Conservation (phyloP, 2,329 filamentous ascomycete genomes). For the Plectosphaerella sp. region DNA sequence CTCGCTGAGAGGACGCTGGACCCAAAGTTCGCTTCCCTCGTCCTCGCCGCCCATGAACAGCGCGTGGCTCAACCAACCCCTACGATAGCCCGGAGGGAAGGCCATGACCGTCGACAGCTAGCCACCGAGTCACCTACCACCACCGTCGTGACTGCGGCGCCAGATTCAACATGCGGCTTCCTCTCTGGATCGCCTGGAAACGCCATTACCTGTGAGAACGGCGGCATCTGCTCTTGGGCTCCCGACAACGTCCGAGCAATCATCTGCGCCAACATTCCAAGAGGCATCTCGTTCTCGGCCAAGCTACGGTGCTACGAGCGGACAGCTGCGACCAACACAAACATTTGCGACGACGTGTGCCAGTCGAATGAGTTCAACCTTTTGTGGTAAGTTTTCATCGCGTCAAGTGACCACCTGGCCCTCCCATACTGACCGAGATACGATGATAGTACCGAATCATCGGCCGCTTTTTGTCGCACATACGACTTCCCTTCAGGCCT, state of each 20-base stretch:
- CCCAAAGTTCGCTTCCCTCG: no score
- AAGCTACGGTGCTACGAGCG: not conserved
- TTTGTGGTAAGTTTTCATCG: not conserved
- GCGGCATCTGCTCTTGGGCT: conserved; percentile 5
- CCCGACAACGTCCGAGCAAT: conserved; percentile 2
- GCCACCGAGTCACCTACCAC: not conserved
- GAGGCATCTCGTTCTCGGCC: not conserved
- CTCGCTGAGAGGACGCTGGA: no score
- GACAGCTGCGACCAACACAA: conserved; percentile 1
- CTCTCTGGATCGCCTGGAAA: conserved; percentile 6
- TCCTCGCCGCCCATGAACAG: no score
- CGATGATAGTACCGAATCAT: conserved; percentile 2
- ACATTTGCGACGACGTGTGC: conserved; percentile 8
- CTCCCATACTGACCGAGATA: not conserved
- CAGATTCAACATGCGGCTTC: conserved; percentile 8
- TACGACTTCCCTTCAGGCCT: conserved; percentile 7
- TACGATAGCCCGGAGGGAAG: no score
- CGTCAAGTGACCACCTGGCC: not conserved
- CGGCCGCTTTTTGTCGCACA: conserved; percentile 7
- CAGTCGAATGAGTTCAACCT: conserved; percentile 7
- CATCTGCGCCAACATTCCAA: conserved; percentile 4
- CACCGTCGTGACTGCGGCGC: conserved; percentile 6
- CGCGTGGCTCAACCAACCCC: no score
- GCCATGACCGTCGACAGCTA: no score
- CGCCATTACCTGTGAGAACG: conserved; percentile 7